Conservation (phyloP, 2,329 filamentous ascomycete genomes). For the Diplodia mutila region DNA sequence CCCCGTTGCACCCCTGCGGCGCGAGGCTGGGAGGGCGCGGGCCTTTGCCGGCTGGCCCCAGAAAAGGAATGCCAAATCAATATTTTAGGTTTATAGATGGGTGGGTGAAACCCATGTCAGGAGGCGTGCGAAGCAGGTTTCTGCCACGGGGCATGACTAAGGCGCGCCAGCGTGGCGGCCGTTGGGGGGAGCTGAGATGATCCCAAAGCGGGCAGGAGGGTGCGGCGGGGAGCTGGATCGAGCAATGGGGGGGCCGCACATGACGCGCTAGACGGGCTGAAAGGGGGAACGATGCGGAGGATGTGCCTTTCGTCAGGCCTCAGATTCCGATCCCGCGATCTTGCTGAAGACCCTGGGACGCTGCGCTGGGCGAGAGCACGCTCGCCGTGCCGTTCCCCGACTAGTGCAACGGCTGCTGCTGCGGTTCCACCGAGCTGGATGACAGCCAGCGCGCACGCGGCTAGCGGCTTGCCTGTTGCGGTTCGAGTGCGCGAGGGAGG, state of each 20-base stretch:
- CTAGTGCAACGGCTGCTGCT: constrained; percentile 26
- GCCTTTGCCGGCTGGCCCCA: constrained; percentile 8
- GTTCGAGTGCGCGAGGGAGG: constrained; percentile 22
- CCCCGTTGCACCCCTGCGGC: constrained; percentile 19
- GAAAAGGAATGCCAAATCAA: constrained; percentile 23
- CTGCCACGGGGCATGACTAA: background rate
- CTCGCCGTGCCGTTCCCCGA: constrained; percentile 24
- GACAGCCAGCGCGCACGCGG: constrained; percentile 18
- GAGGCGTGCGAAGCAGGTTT: constrained; percentile 13
- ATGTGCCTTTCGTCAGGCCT: constrained; percentile 23
- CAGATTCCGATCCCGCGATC: constrained; percentile 25
- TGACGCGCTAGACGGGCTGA: constrained; percentile 23
- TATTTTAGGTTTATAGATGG: constrained; percentile 16
- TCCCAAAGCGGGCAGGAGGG: constrained; percentile 20
- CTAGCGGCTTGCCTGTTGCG: constrained; percentile 9
- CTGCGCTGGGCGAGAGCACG: constrained; percentile 16
- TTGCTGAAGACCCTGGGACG: constrained; percentile 24
- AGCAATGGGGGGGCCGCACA: constrained; percentile 1
- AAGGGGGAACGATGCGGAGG: constrained; percentile 22
- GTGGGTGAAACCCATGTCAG: constrained; percentile 18
- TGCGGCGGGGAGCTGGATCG: constrained; percentile 5
- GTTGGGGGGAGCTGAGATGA: constrained; percentile 22
- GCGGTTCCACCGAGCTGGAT: constrained; percentile 25
- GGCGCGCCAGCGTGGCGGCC: constrained; percentile 18
- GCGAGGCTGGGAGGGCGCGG: constrained; percentile 5